Evolutionary conservation across 495 filamentous ascomycete genomes (phyloP).

Genomic region (Annulohypoxylon maeteangense): DNA sequence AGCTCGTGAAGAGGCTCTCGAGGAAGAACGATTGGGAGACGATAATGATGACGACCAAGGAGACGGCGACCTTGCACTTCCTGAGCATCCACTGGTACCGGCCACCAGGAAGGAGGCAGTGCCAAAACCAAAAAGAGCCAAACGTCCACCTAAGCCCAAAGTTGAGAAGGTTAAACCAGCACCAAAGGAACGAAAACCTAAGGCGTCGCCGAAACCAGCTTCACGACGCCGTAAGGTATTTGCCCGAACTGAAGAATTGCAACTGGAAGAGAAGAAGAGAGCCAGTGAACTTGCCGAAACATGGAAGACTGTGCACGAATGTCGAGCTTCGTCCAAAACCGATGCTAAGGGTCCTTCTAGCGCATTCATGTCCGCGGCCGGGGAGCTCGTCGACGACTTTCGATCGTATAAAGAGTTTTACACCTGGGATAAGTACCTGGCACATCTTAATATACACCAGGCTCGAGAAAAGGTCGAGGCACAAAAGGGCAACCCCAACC

Average conservation of each 20-base stretch:
- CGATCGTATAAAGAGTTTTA: conserved; percentile 80
- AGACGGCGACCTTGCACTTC: conserved; percentile 25
- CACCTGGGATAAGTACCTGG: conserved; percentile 73
- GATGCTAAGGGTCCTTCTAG: conserved; percentile 28
- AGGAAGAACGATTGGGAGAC: conserved; percentile 50
- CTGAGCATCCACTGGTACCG: neutral
- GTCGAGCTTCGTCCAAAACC: conserved; percentile 10
- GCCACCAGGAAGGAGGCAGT: neutral
- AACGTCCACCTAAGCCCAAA: conserved; percentile 31
- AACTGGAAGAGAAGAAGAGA: conserved; percentile 43
- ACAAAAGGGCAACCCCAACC: conserved; percentile 65
- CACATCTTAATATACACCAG: conserved; percentile 72
- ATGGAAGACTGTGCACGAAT: conserved; percentile 40
- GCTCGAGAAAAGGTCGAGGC: conserved; percentile 59
- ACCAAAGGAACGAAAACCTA: conserved; percentile 29
- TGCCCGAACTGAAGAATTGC: conserved; percentile 43
- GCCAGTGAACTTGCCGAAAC: conserved; percentile 34
- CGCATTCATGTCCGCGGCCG: conserved; percentile 72
- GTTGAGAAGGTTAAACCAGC: conserved; percentile 19
- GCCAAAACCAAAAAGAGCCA: conserved; percentile 20
- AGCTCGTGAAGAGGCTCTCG: conserved; percentile 52
- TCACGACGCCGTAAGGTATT: conserved; percentile 43
- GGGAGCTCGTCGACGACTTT: conserved; percentile 82
- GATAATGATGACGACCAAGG: conserved; percentile 42
- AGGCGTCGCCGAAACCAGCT: conserved; percentile 5